phyloP scores from a whole-genome alignment of 1,284 basidiomycete genomes.

The Ustilago hordei region DNA sequence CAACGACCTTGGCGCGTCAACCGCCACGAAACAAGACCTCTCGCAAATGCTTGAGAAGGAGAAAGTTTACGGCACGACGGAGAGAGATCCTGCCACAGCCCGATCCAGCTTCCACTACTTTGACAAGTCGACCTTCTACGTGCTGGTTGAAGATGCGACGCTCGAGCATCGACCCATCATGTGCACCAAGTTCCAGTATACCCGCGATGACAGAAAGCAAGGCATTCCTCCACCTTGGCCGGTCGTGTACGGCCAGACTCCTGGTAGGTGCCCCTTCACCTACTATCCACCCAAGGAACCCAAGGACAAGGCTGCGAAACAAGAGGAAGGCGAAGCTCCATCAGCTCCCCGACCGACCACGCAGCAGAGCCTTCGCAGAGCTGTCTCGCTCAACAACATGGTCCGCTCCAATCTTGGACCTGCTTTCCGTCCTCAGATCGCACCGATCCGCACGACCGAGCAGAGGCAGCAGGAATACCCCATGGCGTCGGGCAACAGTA shows the following conservation, averaged over 20 bases:
- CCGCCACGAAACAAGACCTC: slow-evolving; percentile 62
- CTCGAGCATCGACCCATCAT: slow-evolving; percentile 76
- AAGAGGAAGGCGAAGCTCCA: slow-evolving; percentile 18
- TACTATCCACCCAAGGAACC: slow-evolving; percentile 53
- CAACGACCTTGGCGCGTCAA: slow-evolving; percentile 26
- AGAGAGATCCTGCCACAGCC: slow-evolving; percentile 89
- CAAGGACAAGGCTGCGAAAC: slow-evolving; percentile 30
- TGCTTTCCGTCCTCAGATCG: slow-evolving; percentile 20
- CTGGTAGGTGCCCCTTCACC: slow-evolving; percentile 70
- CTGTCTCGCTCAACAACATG: slow-evolving; percentile 82
- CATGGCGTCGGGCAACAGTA: slow-evolving; percentile 77
- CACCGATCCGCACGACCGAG: slow-evolving; percentile 28
- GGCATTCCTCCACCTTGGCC: slow-evolving; percentile 72
- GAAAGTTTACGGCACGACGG: slow-evolving; percentile 84
- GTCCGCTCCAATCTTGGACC: slow-evolving; percentile 70
- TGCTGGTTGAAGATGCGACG: slow-evolving; percentile 90
- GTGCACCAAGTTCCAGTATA: slow-evolving; percentile 73
- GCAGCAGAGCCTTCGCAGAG: slow-evolving; percentile 74
- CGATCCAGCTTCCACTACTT: slow-evolving; percentile 92
- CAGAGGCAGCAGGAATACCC: slow-evolving; percentile 50
- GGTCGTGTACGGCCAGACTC: slow-evolving; percentile 71
- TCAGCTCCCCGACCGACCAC: slow-evolving; percentile 13
- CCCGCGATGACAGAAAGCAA: slow-evolving; percentile 35
- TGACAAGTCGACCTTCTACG: slow-evolving; percentile 79
- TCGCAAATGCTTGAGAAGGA: slow-evolving; percentile 84